phyloP scores from a whole-genome alignment of 1,284 basidiomycete genomes.

The Ganoderma multipileum region DNA sequence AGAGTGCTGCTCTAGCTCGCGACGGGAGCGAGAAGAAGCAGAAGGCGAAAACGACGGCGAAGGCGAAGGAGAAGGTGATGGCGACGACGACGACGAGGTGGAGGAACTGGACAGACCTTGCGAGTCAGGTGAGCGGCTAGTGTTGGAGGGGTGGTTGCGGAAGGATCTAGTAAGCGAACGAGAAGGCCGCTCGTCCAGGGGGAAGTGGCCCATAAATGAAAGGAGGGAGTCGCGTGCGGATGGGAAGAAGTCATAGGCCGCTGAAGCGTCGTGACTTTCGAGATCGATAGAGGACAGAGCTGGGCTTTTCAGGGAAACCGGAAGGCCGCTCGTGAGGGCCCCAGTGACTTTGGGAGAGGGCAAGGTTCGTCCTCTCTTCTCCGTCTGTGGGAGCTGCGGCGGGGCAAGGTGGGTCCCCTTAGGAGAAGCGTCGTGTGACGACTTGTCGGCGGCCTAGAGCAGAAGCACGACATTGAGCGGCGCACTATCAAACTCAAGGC shows the following conservation, averaged over 20 bases:
- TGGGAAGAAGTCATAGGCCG: slow-evolving; percentile 20
- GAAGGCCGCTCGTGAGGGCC: slow-evolving; percentile 15
- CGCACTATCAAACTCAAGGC: neutral
- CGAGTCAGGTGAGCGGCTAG: slow-evolving; percentile 10
- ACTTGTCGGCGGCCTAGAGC: slow-evolving; percentile 15
- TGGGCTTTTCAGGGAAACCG: slow-evolving; percentile 26
- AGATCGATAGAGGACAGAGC: slow-evolving; percentile 27
- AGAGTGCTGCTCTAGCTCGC: slow-evolving; percentile 15
- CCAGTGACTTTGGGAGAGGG: slow-evolving; percentile 19
- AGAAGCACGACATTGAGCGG: neutral
- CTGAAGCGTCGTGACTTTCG: slow-evolving; percentile 24
- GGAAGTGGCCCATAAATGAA: slow-evolving; percentile 17
- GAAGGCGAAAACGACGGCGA: no score
- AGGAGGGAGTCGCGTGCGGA: slow-evolving; percentile 33
- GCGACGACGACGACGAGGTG: neutral
- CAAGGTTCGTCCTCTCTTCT: slow-evolving; percentile 20
- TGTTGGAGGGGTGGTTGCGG: slow-evolving; percentile 6
- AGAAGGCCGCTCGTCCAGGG: slow-evolving; percentile 22
- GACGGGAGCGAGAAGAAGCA: slow-evolving; percentile 9
- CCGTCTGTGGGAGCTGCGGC: neutral
- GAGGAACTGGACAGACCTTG: neutral
- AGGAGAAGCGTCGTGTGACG: slow-evolving; percentile 8
- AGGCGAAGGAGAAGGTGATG: slow-evolving; percentile 17
- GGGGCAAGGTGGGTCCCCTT: neutral
- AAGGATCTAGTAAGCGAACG: slow-evolving; percentile 23